Evolutionary conservation across 2,329 filamentous ascomycete species (phyloP), one percentile per base, ranked within the genome.

Genomic region (Fusarium sp.): DNA sequence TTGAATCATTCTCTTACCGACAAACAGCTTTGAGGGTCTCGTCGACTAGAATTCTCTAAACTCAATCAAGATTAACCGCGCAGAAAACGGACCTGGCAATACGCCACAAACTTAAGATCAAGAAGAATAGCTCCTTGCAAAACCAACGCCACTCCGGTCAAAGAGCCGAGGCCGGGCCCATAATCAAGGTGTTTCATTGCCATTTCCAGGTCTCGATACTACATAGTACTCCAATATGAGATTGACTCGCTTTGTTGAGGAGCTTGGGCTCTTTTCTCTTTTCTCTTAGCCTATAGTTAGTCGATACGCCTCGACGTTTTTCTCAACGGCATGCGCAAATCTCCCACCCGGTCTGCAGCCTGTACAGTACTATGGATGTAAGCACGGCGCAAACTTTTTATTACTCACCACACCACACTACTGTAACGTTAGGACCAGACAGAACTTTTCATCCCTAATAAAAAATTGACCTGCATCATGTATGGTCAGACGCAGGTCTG

Each of bases 401-500:
- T 47, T 54, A 56, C 33, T 35, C 15, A 35, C 33, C 33, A 33
- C 18, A 50, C 48, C 18, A 43, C 35, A 43, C 36, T 54, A 61
- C 39, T 39, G 40, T 46, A n/a, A n/a, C n/a, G n/a, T n/a, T n/a
- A 62, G 47, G 58, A 47, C 50, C 49, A 62, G 31, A 51, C 43
- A 52, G 25, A 41, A 31, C 36, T 50, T 58, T 41, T 55, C 27
- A 29, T 47, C 25, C 43, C 48, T 41, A 50, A 42, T 43, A 42
- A 53, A 46, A 47, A 46, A 40, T 43, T 46, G 49, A 21, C 42
- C 58, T 67, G 56, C 45, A 60, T 63, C 52, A 49, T 72, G 63
- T 66, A 64, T 73, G 69, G 67, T 33, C 63, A 58, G 60, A 58
- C 55, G 54, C 67, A 66, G 59, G 67, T 70, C 51, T 63, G 59